Evolutionary conservation across 768 basidiomycete genomes (phyloP), one percentile per base, ranked within the genome.

Genomic region (Russula earlei): DNA sequence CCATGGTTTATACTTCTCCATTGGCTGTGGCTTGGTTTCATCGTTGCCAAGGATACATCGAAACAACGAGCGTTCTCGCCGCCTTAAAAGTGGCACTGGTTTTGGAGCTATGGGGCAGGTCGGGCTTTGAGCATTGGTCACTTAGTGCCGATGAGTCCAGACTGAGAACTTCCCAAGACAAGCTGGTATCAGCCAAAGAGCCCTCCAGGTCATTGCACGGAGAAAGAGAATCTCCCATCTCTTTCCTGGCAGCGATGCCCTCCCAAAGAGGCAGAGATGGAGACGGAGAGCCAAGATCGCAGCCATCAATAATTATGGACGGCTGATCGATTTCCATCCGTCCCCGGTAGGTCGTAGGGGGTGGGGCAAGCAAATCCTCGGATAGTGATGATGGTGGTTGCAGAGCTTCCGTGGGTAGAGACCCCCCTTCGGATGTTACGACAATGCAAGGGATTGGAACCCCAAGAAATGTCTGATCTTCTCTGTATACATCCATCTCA

Each of bases 391-490:
- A 4, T 14, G n/a, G 25, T 1, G 34, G 36, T 15, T 37, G 47
- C 27, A 29, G 12, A 12, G 20, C 34, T 19, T 37, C 27, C 14
- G 27, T 15, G 4, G 41, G 22, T 2, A 44, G 47, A 25, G 57
- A 2, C 6, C 49, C 57, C 6, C 47, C 41, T 38, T 58, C 57
- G 12, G 41, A 54, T 2, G 57, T 58, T 27, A 58, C 57, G 17
- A 58, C 57, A 20, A 58, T 58, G n/a, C 57, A 58, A 19, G 57
- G 57, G 34, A 58, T 49, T 15, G 57, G 57, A 14, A 43, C 34
- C 6, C 57, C 57, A 12, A 48, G 47, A 42, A 54, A 58, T 2
- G 52, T 53, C 36, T 58, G 52, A 41, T 53, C 52, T 37, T 58
- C 52, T 15, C 41, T 31, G 47, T 58, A 52, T 10, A 58, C 33